Evolutionary conservation across 169 alveolate species (phyloP).

Genomic region (Eimeria brunetti): DNA sequence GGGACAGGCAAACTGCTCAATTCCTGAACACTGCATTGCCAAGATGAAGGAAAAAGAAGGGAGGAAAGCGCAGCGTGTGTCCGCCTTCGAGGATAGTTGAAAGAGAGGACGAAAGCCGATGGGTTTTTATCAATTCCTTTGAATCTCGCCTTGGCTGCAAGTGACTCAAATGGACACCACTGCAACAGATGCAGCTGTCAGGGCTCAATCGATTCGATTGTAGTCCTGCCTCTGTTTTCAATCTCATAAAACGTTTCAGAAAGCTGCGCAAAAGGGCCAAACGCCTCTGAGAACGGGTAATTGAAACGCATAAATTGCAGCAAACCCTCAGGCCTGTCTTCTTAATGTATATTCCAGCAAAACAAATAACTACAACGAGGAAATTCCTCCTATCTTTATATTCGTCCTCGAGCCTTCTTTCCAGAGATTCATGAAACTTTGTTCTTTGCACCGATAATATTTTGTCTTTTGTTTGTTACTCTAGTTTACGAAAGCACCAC

Average conservation of each 20-base stretch:
- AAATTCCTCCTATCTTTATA: not conserved
- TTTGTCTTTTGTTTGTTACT: not conserved
- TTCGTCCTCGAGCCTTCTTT: not conserved
- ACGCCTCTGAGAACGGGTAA: not conserved
- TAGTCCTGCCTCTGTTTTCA: not conserved
- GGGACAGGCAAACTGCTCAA: not conserved
- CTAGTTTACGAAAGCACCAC: not conserved
- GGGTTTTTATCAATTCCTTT: not conserved
- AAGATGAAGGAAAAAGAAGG: not conserved
- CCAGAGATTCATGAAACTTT: not conserved
- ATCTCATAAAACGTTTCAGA: not conserved
- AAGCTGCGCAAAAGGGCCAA: not conserved
- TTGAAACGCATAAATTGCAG: not conserved
- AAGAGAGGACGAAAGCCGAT: not conserved
- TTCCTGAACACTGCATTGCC: not conserved
- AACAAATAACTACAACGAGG: not conserved
- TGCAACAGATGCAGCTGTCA: not conserved
- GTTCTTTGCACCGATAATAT: not conserved
- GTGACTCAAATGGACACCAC: not conserved
- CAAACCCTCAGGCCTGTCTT: not conserved
- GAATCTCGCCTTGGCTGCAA: not conserved
- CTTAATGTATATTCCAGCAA: not conserved
- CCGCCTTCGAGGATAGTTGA: not conserved
- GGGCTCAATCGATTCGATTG: not conserved
- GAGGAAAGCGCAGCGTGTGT: not conserved